Base-by-base conservation (phyloP, 1,139 yeast genomes). In the Fermentozyma sake region DNA sequence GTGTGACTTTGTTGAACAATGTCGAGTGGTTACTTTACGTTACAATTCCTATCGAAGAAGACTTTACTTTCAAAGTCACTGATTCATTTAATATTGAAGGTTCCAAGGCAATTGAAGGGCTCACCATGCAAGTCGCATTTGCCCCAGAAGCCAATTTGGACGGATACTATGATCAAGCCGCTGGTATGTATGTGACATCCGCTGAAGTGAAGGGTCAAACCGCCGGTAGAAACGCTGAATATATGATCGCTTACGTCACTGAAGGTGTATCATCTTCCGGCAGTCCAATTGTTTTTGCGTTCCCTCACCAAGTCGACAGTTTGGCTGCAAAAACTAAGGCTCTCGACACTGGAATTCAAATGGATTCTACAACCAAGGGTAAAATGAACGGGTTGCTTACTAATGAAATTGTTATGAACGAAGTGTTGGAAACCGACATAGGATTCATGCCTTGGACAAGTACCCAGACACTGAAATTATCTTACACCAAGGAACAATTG, bases 281-380 rank as follows among this genome's bases (percentile, higher is more conserved):
- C 4, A 52, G 53, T 6, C 66, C 82, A 7, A 55, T 80, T 26
- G 53, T 81, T 3, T 83, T 75, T 52, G 83, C 85, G 6, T 64
- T 80, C 30, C 87, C 91, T 12, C 94, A 84, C 52, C 93, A 80
- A 35, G 63, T 74, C 26, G 60, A 57, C 18, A 68, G 83, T 1
- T 59, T 82, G 36, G 49, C 65, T 16, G 33, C 58, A 2, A 48
- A 51, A 3, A 61, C 68, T 30, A 30, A 55, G 4, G 38, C 49
- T 3, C 44, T 58, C 3, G 51, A 61, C 19, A 75, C 85, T 14
- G 73, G 72, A 15, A 61, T 78, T 26, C 47, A 57, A 11, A 52
- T 78, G 24, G 61, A 64, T 18, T 76, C 87, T 0, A 66, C 79
- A 15, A 72, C 82, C 28, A 81, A 80, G 59, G 94, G 94, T 27